Base-by-base conservation (phyloP, 352 stramenopile genomes). In the Pythium rishiriense region DNA sequence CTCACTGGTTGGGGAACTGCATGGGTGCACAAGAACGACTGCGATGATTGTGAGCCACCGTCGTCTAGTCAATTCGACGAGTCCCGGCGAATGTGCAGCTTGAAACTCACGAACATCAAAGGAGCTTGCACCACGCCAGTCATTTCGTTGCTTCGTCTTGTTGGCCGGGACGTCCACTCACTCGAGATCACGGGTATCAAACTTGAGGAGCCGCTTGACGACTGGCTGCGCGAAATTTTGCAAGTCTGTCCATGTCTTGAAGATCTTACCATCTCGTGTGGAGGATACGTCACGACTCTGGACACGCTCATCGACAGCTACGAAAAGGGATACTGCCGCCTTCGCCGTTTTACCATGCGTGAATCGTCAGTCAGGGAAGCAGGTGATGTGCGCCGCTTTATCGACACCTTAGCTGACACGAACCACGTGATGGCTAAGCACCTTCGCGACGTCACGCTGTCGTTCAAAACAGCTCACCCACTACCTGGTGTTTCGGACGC, bases 1-100 rank as follows among this genome's bases (percentile, higher is more conserved):
- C 42, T 62, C 11, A 26, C 54, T 45, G 54, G 54, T 12, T 62
- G 54, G 54, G 54, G 54, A n/a, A 24, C 41, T 19, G 41, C 54
- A 3, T 53, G 54, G 54, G 41, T 62, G 1, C 54, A 37, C 22
- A 25, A 45, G 3, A 15, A 48, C 5, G 41, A 62, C 17, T 29
- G 4, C 8, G 53, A 50, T 26, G 37, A 22, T n/a, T 15, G 15
- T 17, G n/a, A 7, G 7, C 4, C 4, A 24, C 14, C 46, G 8
- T 17, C 42, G 4, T 11, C 46, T 54, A 7, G 15, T 24, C 4
- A 12, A 54, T 26, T n/a, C n/a, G n/a, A 14, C 3, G 48, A 3
- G 26, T 21, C 26, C 7, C 48, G 48, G 26, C 11, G 25, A 28
- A 39, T 42, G 1, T 12, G 19, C 3, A 50, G n/a, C 17, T 25